A percentile compares a stretch with the other conserved stretches of the same genome.
Evolutionary conservation across 2,329 filamentous ascomycete species (phyloP).

Genomic region (Aquanectria penicillioides): DNA sequence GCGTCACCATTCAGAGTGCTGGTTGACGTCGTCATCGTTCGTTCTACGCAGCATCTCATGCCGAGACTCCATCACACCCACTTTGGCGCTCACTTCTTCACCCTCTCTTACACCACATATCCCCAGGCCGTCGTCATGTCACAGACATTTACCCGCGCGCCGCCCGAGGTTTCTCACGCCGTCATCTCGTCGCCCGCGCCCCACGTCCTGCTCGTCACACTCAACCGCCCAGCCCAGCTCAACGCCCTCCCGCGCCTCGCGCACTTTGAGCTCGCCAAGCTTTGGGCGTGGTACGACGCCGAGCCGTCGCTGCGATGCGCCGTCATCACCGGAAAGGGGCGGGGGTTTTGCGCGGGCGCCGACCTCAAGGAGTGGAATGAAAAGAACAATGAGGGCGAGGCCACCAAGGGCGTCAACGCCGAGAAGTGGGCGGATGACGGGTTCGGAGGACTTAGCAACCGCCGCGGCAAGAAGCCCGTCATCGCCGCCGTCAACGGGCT

Average conservation of each 20-base stretch:
- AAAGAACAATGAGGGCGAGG: conserved; percentile 46
- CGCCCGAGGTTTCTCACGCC: conserved; percentile 54
- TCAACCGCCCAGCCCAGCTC: conserved; percentile 67
- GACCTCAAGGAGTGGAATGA: conserved; percentile 72
- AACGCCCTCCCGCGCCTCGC: conserved; percentile 64
- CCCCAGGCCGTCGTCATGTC: conserved; percentile 34
- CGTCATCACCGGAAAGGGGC: conserved; percentile 69
- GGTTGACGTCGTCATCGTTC: background rate
- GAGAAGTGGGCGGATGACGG: conserved; percentile 49
- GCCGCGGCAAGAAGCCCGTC: conserved; percentile 75
- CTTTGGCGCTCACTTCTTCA: conserved; percentile 33
- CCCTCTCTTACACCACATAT: conserved; percentile 15
- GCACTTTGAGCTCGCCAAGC: conserved; percentile 58
- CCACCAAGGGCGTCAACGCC: conserved; percentile 53
- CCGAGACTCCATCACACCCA: conserved; percentile 27
- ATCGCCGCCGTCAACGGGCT: conserved; percentile 79
- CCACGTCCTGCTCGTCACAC: conserved; percentile 67
- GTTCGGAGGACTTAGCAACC: conserved; percentile 73
- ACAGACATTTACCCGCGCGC: conserved; percentile 46
- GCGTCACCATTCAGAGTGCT: no score
- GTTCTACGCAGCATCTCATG: no score
- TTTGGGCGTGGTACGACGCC: conserved; percentile 70
- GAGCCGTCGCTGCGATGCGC: conserved; percentile 69
- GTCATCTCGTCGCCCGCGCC: conserved; percentile 61
- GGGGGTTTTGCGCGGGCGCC: conserved; percentile 74